Base-by-base conservation (phyloP, 441 rosid genomes). In the Melastoma candidum region DNA sequence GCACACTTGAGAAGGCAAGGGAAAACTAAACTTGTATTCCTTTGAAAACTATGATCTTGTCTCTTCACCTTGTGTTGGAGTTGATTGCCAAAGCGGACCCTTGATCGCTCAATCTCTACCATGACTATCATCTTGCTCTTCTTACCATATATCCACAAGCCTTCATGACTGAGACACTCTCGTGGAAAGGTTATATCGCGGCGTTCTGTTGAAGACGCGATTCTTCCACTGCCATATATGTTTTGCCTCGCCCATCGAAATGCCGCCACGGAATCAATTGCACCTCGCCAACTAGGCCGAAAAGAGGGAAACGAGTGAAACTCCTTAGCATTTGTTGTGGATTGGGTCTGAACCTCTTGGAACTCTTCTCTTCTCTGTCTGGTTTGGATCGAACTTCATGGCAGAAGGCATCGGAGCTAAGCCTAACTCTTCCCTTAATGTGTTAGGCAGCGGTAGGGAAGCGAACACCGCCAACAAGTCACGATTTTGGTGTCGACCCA, bases 321-420 rank as follows among this genome's bases (percentile, higher is more conserved):
- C 22, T 17, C 52, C 50, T 79, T 66, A 81, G 65, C 86, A 74
- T 70, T 70, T 82, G 82, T 90, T 81, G 80, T 90, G 97, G 51
- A 87, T 90, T 32, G 96, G 96, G 64, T 90, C 84, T 0, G 95
- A 87, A 61, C 97, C 95, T 74, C 67, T 75, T 17, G 74, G 65
- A 71, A 87, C 76, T 54, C 68, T 68, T 74, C 96, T 79, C 63
- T 83, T 90, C 50, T 76, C 63, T 3, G 90, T 83, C 58, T 76
- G 90, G 66, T 64, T 69, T 3, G 82, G 90, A 63, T 84, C 95
- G 53, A 77, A 68, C 64, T 60, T 68, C 49, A 64, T 39, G 8
- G 7, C 41, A 1, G 86, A 71, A 56, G 95, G 95, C 1, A 74
- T 69, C 49, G 83, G 88, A 1, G 83, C 86, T 46, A 67, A 63